These are phyloP conservation scores for Tulasnella sp. DNA, from an alignment of 768 basidiomycete genomes.

Conservation along the genomic window DNA sequence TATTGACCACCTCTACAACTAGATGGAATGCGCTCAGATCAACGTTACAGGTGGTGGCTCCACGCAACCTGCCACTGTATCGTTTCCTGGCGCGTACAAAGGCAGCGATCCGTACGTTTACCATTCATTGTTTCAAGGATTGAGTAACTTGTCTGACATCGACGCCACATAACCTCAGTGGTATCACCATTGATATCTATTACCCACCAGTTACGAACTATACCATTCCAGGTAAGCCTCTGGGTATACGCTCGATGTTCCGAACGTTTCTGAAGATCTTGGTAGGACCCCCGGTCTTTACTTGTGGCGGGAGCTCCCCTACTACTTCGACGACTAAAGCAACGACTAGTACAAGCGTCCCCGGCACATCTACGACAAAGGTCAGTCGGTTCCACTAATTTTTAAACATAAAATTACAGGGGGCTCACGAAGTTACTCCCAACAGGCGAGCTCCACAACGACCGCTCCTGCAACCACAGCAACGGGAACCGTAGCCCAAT, in stretches of 20 bases:
- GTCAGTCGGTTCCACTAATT: too few relatives aligned
- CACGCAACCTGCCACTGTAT: slow-evolving; percentile 10
- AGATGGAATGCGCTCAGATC: slow-evolving; percentile 29
- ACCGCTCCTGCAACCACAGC: too few relatives aligned
- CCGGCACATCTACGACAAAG: not conserved
- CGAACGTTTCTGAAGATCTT: too few relatives aligned
- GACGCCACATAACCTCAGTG: not conserved
- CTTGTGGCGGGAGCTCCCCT: not conserved
- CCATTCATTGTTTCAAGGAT: too few relatives aligned
- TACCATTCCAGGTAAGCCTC: slow-evolving; percentile 2
- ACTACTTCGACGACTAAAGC: too few relatives aligned
- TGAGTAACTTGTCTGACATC: not conserved
- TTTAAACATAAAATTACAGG: too few relatives aligned
- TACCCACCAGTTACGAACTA: not conserved
- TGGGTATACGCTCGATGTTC: too few relatives aligned
- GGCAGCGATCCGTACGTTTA: slow-evolving; percentile 13
- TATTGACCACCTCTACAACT: not conserved
- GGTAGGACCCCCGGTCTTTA: not conserved
- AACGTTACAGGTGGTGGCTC: slow-evolving; percentile 30
- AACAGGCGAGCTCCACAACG: too few relatives aligned
- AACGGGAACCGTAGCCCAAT: too few relatives aligned
- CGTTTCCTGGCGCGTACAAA: slow-evolving; percentile 14
- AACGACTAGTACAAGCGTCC: not conserved
- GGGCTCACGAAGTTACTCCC: too few relatives aligned
- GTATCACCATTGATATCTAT: slow-evolving; percentile 9